These are phyloP conservation scores for Coemansia sp. DNA, from an alignment of 192 early-diverging fungal genomes.

Conservation along the genomic window DNA sequence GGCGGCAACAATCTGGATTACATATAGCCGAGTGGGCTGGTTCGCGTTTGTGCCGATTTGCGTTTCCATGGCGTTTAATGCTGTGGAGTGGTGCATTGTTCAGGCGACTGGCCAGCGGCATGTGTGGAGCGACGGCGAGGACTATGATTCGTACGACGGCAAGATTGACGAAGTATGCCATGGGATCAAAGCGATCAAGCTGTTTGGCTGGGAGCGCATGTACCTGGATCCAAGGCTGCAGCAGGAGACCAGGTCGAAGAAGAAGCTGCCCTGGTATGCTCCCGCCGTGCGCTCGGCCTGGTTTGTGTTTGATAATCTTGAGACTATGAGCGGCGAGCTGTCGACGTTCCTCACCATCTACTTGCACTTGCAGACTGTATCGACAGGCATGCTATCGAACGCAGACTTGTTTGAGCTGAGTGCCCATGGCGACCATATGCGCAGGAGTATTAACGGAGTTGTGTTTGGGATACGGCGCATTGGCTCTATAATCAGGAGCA, in stretches of 20 bases:
- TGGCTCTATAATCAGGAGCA: background rate
- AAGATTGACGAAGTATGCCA: slow-evolving; percentile 19
- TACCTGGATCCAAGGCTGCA: slow-evolving; percentile 23
- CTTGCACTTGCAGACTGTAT: background rate
- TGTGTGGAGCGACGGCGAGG: slow-evolving; percentile 1
- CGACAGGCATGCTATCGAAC: slow-evolving; percentile 3
- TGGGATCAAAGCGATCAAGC: slow-evolving; percentile 31
- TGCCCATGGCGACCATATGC: slow-evolving; percentile 5
- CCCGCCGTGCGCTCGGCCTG: slow-evolving; percentile 13
- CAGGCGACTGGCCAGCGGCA: slow-evolving; percentile 9
- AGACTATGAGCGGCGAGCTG: slow-evolving; percentile 5
- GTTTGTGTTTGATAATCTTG: slow-evolving; percentile 1
- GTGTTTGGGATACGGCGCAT: background rate
- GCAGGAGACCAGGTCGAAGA: background rate
- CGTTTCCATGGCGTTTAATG: background rate
- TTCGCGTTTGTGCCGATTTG: slow-evolving; percentile 18
- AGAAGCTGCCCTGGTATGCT: slow-evolving; percentile 29
- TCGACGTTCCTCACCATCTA: slow-evolving; percentile 18
- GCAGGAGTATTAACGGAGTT: background rate
- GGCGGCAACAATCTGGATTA: background rate
- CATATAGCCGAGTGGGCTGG: slow-evolving; percentile 20
- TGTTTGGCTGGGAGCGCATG: slow-evolving; percentile 43
- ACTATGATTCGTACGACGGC: background rate
- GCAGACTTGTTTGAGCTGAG: slow-evolving; percentile 27
- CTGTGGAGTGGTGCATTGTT: background rate